phyloP scores from a whole-genome alignment of 192 early-diverging fungal species.

The Coemansia sp. region DNA sequence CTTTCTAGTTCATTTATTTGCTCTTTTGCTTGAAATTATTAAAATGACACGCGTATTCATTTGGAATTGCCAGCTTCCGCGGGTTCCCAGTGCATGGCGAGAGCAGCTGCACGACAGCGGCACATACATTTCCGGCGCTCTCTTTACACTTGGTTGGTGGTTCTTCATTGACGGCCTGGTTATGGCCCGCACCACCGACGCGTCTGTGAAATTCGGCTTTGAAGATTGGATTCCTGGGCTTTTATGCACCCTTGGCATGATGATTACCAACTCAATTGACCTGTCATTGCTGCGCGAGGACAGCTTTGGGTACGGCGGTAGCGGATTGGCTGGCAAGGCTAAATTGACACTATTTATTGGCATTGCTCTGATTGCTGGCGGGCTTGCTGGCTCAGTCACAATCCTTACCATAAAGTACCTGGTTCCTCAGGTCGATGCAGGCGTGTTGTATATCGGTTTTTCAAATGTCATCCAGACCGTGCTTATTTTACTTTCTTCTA shows the following conservation, averaged over 20 bases:
- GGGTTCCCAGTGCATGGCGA: slow-evolving; percentile 37
- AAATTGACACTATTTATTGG: slow-evolving; percentile 57
- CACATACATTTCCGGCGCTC: slow-evolving; percentile 48
- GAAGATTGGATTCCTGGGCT: slow-evolving; percentile 57
- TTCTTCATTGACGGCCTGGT: slow-evolving; percentile 58
- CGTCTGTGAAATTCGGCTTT: slow-evolving; percentile 41
- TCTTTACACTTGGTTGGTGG: slow-evolving; percentile 59
- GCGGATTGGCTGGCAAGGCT: slow-evolving; percentile 49
- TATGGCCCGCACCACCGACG: slow-evolving; percentile 29
- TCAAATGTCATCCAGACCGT: slow-evolving; percentile 55
- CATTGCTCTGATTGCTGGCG: slow-evolving; percentile 56
- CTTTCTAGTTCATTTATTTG: not conserved
- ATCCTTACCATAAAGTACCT: slow-evolving; percentile 57
- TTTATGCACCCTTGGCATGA: slow-evolving; percentile 54
- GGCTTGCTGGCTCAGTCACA: slow-evolving; percentile 54
- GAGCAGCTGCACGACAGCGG: slow-evolving; percentile 51
- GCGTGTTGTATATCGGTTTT: slow-evolving; percentile 47
- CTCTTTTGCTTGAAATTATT: not conserved
- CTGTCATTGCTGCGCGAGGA: slow-evolving; percentile 53
- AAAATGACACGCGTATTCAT: slow-evolving; percentile 49
- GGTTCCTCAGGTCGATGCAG: slow-evolving; percentile 43
- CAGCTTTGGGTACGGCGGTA: slow-evolving; percentile 44
- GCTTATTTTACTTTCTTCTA: slow-evolving; percentile 31
- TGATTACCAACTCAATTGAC: slow-evolving; percentile 58
- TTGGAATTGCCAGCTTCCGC: slow-evolving; percentile 51